Evolutionary conservation across 768 basidiomycete genomes (phyloP).

Genomic region (Mycena sanguinolenta): DNA sequence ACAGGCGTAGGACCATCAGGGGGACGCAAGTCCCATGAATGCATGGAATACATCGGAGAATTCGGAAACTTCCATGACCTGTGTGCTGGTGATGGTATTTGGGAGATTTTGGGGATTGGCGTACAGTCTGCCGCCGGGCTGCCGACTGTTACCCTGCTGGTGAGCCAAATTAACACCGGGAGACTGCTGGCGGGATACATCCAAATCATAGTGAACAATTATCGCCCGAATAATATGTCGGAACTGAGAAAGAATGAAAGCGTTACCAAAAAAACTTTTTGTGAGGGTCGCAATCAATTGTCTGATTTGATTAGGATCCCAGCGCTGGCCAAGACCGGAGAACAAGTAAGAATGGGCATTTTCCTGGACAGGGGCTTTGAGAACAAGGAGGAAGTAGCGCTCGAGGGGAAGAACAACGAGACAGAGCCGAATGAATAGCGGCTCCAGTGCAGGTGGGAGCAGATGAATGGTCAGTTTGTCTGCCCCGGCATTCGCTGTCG

Average conservation of each 20-base stretch:
- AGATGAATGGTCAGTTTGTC: constrained; percentile 9
- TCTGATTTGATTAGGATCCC: not conserved
- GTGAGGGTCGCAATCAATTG: not conserved
- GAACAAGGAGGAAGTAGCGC: not conserved
- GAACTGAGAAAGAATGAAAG: not conserved
- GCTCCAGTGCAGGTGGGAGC: constrained; percentile 6
- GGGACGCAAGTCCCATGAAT: constrained; percentile 5
- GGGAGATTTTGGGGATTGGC: not conserved
- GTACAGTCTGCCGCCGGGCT: not conserved
- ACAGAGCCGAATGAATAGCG: not conserved
- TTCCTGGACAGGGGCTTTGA: too few relatives aligned
- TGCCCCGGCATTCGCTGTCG: not conserved
- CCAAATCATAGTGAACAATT: constrained; percentile 3
- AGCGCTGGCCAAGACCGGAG: constrained; percentile 5
- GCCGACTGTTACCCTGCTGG: not conserved
- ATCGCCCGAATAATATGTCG: constrained; percentile 10
- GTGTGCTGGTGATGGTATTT: constrained; percentile 4
- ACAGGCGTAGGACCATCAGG: not conserved
- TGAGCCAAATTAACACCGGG: not conserved
- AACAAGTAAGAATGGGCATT: constrained; percentile 17
- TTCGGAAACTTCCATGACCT: not conserved
- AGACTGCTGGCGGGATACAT: not conserved
- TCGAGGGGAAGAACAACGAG: constrained; percentile 12
- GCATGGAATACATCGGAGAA: not conserved
- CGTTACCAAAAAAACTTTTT: not conserved